A percentile compares a stretch with the other conserved stretches of the same genome.
These are phyloP conservation scores for Cyberlindnera petersonii DNA, from an alignment of 805 yeast species.

Conservation along the genomic window DNA sequence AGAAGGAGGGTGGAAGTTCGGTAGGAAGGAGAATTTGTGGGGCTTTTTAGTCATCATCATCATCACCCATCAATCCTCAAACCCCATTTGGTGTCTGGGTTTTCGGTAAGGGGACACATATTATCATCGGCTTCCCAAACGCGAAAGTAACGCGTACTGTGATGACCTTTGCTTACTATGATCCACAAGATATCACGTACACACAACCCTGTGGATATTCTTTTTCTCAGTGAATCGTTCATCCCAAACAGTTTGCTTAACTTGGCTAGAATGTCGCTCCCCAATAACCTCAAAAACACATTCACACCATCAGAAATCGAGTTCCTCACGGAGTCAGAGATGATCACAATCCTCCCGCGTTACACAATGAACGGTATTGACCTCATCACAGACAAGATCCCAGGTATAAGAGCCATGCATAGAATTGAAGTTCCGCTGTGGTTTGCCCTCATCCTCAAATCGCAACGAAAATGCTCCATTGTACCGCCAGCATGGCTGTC, in stretches of 20 bases:
- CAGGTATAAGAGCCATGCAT: constrained; percentile 62
- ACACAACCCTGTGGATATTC: too few relatives aligned
- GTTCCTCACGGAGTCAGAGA: constrained; percentile 80
- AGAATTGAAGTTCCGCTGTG: constrained; percentile 75
- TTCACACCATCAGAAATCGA: constrained; percentile 76
- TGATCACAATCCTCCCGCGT: constrained; percentile 72
- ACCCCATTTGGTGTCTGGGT: too few relatives aligned
- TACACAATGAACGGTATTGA: constrained; percentile 62
- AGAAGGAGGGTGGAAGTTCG: not conserved
- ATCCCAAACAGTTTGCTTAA: too few relatives aligned
- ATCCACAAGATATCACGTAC: too few relatives aligned
- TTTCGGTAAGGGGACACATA: too few relatives aligned
- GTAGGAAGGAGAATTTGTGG: not conserved
- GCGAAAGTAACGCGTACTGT: too few relatives aligned
- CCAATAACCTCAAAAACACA: constrained; percentile 47
- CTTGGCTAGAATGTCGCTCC: constrained; percentile 72
- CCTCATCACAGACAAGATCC: constrained; percentile 58
- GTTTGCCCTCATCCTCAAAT: constrained; percentile 79
- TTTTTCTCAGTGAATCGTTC: not conserved
- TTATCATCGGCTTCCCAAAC: too few relatives aligned
- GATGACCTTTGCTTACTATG: too few relatives aligned
- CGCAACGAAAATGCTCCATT: constrained; percentile 81
- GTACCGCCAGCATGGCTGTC: constrained; percentile 85
- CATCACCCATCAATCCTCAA: too few relatives aligned
- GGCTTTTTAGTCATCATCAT: not conserved